Evolutionary conservation across 2,329 filamentous ascomycete genomes (phyloP), one percentile per base, ranked within the genome.

Genomic region (Teratosphaeriaceae sp.): DNA sequence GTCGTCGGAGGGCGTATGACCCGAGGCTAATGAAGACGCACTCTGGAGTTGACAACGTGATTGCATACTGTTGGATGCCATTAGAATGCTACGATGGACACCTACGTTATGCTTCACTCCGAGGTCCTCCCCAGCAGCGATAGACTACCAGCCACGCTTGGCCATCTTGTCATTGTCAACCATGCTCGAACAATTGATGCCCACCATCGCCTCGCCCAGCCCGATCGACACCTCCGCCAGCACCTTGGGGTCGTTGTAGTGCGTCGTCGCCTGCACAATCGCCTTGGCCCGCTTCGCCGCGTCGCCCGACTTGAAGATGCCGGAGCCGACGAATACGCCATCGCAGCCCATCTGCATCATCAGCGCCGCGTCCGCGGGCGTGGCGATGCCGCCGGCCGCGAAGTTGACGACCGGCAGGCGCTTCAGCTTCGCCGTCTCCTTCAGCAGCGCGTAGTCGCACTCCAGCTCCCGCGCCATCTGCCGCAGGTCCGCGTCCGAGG

Each of bases 271-370:
- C 64, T 89, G 84, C 41, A 98, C 92, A 58, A 98, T 97, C 27
- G 92, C 92, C 72, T 83, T 87, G 12, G 92, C 92, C 47, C 92
- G 75, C 80, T 90, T 87, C 34, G 83, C 80, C 18, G 92, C 85
- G 66, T 97, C 84, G 15, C 90, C 90, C 4, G 81, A 87, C 79
- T 97, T 97, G 79, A 98, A 98, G 67, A 97, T 97, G 21, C 92
- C 92, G 45, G 82, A 88, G 21, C 92, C 92, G 26, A 98, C 92
- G 63, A 98, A 98, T 26, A 98, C 92, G 45, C 92, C 92, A 61
- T 98, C 92, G 62, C 92, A 97, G 47, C 92, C 92, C 51, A 98
- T 74, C 75, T 97, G 90, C 92, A 98, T 98, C 90, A 98, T 87
- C 71, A 98, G 74, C 2, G 92, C 92, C 0, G 92, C 92, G 67